Evolutionary conservation across 2,329 filamentous ascomycete genomes (phyloP), one percentile per base, ranked within the genome.

Genomic region (Penicillium hordei): DNA sequence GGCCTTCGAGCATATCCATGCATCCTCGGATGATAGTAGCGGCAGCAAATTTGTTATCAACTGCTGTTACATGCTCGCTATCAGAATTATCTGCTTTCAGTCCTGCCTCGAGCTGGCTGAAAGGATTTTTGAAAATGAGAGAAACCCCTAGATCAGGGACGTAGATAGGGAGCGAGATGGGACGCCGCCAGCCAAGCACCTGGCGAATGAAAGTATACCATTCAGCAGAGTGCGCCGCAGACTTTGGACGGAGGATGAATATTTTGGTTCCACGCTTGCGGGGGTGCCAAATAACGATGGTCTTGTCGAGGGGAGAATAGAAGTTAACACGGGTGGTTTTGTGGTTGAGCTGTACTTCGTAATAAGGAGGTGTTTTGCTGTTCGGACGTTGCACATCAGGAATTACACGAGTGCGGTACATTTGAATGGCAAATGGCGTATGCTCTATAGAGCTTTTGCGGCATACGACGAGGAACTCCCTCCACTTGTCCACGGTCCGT

Each of bases 161-260:
- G 59, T 83, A 81, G 63, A 89, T 81, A 53, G 85, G 79, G 10
- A 89, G 75, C 33, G 81, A 81, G 38, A 78, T 76, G 5, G 83
- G 78, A 53, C 84, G 79, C 45, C 79, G 77, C 79, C 81, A 84
- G 38, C 86, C 86, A 21, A 89, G 74, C 8, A 82, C 76, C 52
- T 83, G 82, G 13, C 82, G 78, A 15, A 89, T 75, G 61, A 88
- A 88, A 0, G 86, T 88, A 67, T 86, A 88, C 86, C 86, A 89
- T 68, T 89, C 86, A 10, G 87, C 82, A 7, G 85, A 83, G 64
- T 83, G 83, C 6, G 84, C 82, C 2, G 81, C 79, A 19, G 86
- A 86, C 13, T 83, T 81, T 6, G 86, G 81, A 31, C 84, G 81
- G 71, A 89, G 80, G 59, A 89, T 85, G 61, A 82, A 83, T 52